Base-by-base conservation (phyloP, 192 early-diverging fungal genomes). In the Lunasporangiospora selenospora region DNA sequence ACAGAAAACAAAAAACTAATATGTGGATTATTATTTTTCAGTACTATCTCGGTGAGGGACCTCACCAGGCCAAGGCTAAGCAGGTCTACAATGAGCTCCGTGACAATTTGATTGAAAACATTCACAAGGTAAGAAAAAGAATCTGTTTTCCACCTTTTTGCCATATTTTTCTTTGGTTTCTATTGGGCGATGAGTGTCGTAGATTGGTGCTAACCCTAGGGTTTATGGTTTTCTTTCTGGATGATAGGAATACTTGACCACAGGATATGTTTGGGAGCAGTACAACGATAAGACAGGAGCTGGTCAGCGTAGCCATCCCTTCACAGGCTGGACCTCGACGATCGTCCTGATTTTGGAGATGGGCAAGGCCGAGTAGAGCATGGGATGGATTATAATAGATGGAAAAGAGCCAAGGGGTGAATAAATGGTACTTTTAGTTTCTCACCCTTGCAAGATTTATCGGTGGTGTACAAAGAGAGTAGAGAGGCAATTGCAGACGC, bases 301-400 rank as follows among this genome's bases (percentile, higher is more conserved):
- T 32, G 93, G 94, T 0, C 75, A 84, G 58, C 81, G 92, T 42
- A 92, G 91, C 48, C 96, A 95, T 81, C 96, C 96, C 39, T 98
- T 98, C 61, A 96, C 94, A 13, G 96, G 96, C 7, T 98, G 96
- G 96, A 95, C 92, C 0, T 80, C 91, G 38, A 80, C 95, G 48
- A 80, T 95, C 12, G 70, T 91, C 12, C 73, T 91, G 23, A 91
- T 94, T 31, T 96, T 98, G 93, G 60, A 73, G 36, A 63, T 73
- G 60, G 69, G 69, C 5, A 47, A 43, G 30, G 69, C 57, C 11
- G 23, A 34, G 21, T 19, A 51, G 49, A 21, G n/a, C n/a, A n/a
- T n/a, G n/a, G n/a, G n/a, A n/a, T n/a, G n/a, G n/a, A n/a, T n/a
- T n/a, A n/a, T n/a, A n/a, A n/a, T n/a, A n/a, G n/a, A n/a, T n/a